phyloP scores from a whole-genome alignment of 2,329 filamentous ascomycete species.

The Calcarisporium arbuscula region DNA sequence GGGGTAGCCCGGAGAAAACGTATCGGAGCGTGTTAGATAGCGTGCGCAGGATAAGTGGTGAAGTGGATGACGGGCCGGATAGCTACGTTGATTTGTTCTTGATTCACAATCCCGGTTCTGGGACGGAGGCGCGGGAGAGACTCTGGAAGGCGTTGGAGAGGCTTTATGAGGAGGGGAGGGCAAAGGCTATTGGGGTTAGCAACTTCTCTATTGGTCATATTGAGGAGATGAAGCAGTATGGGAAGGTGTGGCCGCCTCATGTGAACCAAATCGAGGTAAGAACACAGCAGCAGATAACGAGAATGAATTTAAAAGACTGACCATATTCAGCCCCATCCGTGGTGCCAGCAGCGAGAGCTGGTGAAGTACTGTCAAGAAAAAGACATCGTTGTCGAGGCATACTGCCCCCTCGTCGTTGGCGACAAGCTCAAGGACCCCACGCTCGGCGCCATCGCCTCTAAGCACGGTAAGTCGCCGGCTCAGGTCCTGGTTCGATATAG shows the following conservation, averaged over 20 bases:
- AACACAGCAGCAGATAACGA: background rate
- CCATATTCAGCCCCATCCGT: slow-evolving; percentile 56
- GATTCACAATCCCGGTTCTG: slow-evolving; percentile 58
- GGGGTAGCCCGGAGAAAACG: slow-evolving; percentile 44
- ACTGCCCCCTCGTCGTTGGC: slow-evolving; percentile 30
- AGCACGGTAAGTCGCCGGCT: slow-evolving; percentile 52
- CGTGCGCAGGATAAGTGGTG: too few relatives aligned
- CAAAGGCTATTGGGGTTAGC: slow-evolving; percentile 64
- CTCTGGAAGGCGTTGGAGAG: slow-evolving; percentile 63
- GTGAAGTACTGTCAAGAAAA: slow-evolving; percentile 63
- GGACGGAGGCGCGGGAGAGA: slow-evolving; percentile 47
- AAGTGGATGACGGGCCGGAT: too few relatives aligned
- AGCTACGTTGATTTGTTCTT: slow-evolving; percentile 68
- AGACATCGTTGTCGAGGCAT: slow-evolving; percentile 52
- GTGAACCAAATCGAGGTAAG: slow-evolving; percentile 68
- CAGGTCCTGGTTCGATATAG: slow-evolving; percentile 65
- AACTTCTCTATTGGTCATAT: slow-evolving; percentile 65
- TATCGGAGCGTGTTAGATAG: slow-evolving; percentile 56
- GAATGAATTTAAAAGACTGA: background rate
- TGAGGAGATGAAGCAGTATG: slow-evolving; percentile 60
- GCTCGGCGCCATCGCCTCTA: slow-evolving; percentile 48
- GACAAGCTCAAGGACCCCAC: slow-evolving; percentile 43
- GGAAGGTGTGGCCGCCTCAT: slow-evolving; percentile 61
- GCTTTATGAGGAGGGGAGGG: slow-evolving; percentile 51
- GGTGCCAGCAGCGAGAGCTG: slow-evolving; percentile 49